These are phyloP conservation scores for Boletales sp. DNA, from an alignment of 768 basidiomycete genomes.

Conservation along the genomic window DNA sequence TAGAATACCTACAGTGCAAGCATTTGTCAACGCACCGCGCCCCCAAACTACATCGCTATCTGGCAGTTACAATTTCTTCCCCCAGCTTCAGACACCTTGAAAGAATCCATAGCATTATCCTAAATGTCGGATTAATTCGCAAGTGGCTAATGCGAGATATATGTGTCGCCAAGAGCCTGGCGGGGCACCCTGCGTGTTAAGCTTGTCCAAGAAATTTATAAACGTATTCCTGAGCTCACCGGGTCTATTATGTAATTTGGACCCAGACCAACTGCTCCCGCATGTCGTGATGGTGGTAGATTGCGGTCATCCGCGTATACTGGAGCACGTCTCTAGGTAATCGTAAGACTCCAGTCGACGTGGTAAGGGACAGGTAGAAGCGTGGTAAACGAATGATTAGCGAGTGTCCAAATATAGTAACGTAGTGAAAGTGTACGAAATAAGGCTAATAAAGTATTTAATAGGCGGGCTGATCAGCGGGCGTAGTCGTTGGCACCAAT, in stretches of 20 bases:
- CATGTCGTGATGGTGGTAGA: conserved; percentile 40
- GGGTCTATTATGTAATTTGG: conserved; percentile 31
- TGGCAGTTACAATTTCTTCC: background rate
- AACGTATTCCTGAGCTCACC: conserved; percentile 16
- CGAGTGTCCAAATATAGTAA: too few species aligned
- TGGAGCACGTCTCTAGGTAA: too few species aligned
- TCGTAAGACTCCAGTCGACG: too few species aligned
- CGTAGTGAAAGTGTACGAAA: too few species aligned
- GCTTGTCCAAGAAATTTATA: too few species aligned
- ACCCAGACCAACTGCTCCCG: conserved; percentile 41
- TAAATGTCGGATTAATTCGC: background rate
- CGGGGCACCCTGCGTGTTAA: background rate
- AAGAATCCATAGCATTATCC: conserved; percentile 6
- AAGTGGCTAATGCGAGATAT: background rate
- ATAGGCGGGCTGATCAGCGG: too few species aligned
- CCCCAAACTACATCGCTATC: background rate
- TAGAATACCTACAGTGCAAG: too few species aligned
- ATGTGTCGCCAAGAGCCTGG: conserved; percentile 29
- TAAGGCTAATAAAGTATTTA: too few species aligned
- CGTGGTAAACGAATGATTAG: too few species aligned
- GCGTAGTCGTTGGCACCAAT: too few species aligned
- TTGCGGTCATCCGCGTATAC: conserved; percentile 9
- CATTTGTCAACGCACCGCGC: background rate
- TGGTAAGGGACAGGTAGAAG: too few species aligned
- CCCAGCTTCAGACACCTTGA: background rate